These are phyloP conservation scores for Graphiopsis chlorocephala DNA, from an alignment of 2,329 filamentous ascomycete species.

Conservation along the genomic window DNA sequence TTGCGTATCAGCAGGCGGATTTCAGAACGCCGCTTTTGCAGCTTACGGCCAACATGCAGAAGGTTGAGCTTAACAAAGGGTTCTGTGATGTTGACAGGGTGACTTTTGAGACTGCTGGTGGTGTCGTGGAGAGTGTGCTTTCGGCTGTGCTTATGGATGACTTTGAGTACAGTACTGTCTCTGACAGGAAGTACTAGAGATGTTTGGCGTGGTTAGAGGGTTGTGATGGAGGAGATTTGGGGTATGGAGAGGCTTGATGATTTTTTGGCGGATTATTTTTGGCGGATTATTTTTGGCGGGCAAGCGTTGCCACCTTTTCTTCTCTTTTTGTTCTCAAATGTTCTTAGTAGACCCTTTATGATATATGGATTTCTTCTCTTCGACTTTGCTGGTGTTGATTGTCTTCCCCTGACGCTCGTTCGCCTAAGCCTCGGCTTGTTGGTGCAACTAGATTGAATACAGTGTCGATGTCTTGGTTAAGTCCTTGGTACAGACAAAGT, in stretches of 20 bases:
- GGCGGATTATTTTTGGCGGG: background rate
- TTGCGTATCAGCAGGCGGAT: conserved; percentile 5
- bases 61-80: conserved; percentile 9
- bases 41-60: conserved; percentile 2
- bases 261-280: background rate
- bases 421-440: background rate
- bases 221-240: background rate
- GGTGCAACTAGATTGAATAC: background rate
- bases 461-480: no score
- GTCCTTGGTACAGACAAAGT: no score
- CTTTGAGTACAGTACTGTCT: conserved; percentile 8
- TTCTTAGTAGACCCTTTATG: conserved; percentile 5
- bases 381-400: background rate
- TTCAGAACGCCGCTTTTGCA: conserved; percentile 4
- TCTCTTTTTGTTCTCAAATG: background rate
- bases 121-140: background rate
- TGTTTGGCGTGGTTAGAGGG: background rate
- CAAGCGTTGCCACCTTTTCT: background rate
- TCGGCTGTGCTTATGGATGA: conserved; percentile 12
- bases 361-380: conserved; percentile 3
- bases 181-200: background rate
- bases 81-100: conserved; percentile 14
- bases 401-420: background rate
- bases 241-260: background rate
- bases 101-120: conserved; percentile 4